Evolutionary conservation across 805 yeast genomes (phyloP).

Genomic region (Starmerella ratchasimensis): DNA sequence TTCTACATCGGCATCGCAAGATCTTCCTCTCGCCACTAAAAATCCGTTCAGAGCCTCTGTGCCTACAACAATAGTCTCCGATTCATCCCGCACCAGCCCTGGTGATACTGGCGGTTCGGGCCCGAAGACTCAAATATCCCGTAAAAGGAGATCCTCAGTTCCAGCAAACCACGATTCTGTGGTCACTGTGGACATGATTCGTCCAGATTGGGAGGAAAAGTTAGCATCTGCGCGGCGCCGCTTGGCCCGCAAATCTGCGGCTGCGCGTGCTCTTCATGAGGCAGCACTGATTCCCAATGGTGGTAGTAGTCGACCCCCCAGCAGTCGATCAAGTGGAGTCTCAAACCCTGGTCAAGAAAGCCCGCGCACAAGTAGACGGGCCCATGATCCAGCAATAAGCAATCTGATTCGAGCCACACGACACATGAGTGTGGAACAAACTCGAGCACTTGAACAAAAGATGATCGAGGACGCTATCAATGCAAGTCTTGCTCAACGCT

Average conservation of each 20-base stretch:
- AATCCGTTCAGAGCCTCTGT: no score
- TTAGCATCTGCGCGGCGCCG: slow-evolving; percentile 58
- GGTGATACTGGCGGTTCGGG: no score
- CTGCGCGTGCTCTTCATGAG: slow-evolving; percentile 88
- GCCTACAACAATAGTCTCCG: no score
- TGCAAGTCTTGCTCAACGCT: slow-evolving; percentile 15
- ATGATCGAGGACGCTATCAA: slow-evolving; percentile 21
- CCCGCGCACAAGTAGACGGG: not conserved
- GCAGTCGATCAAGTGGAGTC: not conserved
- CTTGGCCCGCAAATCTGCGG: slow-evolving; percentile 76
- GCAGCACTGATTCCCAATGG: slow-evolving; percentile 47
- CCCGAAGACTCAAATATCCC: not conserved
- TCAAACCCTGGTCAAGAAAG: not conserved
- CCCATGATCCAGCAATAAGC: slow-evolving; percentile 3
- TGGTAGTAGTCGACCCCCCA: not conserved
- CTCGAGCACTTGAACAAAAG: slow-evolving; percentile 18
- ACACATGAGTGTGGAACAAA: slow-evolving; percentile 13
- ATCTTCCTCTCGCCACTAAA: no score
- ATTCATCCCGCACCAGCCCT: no score
- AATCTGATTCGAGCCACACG: slow-evolving; percentile 11
- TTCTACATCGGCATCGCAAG: not conserved
- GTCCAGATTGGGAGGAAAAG: slow-evolving; percentile 87
- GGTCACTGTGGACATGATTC: slow-evolving; percentile 62
- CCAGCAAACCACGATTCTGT: slow-evolving; percentile 48
- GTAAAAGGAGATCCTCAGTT: slow-evolving; percentile 7